These are phyloP conservation scores for Tricharina praecox DNA, from an alignment of 495 filamentous ascomycete species.

Conservation along the genomic window DNA sequence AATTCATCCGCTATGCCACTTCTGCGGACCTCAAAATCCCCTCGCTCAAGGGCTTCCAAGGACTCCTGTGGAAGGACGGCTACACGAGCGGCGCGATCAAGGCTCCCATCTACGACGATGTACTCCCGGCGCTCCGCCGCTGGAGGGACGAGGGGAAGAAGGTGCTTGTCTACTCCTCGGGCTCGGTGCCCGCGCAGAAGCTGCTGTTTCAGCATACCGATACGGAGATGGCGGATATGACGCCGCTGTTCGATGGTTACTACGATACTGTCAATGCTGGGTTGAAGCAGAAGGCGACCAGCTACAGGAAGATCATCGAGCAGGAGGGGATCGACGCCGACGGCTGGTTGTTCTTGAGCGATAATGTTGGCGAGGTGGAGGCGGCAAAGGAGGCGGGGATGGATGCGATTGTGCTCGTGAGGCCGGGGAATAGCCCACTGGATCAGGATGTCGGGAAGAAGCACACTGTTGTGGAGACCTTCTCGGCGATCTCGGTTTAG, in stretches of 20 bases:
- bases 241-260: constrained; percentile 37
- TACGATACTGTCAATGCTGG: constrained; percentile 65
- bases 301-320: constrained; percentile 43
- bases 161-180: constrained; percentile 55
- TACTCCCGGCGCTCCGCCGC: constrained; percentile 36
- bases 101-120: constrained; percentile 53
- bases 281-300: constrained; percentile 41
- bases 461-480: constrained; percentile 33
- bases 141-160: constrained; percentile 33
- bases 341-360: constrained; percentile 51
- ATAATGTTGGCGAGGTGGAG: constrained; percentile 51
- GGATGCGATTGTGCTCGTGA: constrained; percentile 41
- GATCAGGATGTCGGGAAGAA: constrained; percentile 30
- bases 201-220: constrained; percentile 52
- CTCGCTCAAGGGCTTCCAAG: constrained; percentile 56
- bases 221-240: constrained; percentile 36
- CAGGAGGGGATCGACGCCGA: constrained; percentile 25
- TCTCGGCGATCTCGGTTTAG: constrained; percentile 16
- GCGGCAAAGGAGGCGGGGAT: constrained; percentile 48
- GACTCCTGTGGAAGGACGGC: constrained; percentile 51
- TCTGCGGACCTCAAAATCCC: constrained; percentile 47
- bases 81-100: constrained; percentile 43
- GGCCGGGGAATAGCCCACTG: constrained; percentile 46
- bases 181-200: constrained; percentile 54
- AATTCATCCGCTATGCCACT: constrained; percentile 48